Percentiles rank a stretch among this genome's conserved stretches.
These are phyloP conservation scores for Selaginella tamariscina DNA, from an alignment of 75 land plant species.

Conservation along the genomic window DNA sequence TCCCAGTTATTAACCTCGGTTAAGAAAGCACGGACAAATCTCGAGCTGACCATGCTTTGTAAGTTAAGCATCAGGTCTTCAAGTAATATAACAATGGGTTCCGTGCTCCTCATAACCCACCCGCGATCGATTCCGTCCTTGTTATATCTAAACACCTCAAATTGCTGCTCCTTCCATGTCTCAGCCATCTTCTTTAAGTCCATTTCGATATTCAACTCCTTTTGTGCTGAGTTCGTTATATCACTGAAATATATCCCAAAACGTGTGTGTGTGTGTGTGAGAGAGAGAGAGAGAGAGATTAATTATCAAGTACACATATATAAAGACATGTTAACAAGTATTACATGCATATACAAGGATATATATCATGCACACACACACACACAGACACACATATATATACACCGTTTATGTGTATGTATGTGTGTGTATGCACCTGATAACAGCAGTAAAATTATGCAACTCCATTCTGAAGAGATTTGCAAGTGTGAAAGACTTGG, in stretches of 20 bases:
- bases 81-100: conserved; percentile 17
- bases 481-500: conserved; percentile 27
- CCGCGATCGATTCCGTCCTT: conserved; percentile 31
- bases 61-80: conserved; percentile 28
- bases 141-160: conserved; percentile 20
- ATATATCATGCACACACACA: too few species aligned
- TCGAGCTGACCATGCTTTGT: conserved; percentile 30
- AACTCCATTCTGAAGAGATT: conserved; percentile 29
- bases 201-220: conserved; percentile 29
- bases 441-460: conserved; percentile 24
- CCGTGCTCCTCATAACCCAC: conserved; percentile 20
- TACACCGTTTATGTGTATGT: too few species aligned
- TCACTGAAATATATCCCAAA: conserved; percentile 19
- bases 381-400: too few species aligned
- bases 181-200: conserved; percentile 28
- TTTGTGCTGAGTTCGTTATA: conserved; percentile 26
- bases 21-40: conserved; percentile 26
- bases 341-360: too few species aligned
- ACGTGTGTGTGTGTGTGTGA: too few species aligned
- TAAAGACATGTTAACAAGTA: too few species aligned
- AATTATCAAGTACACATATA: too few species aligned
- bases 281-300: too few species aligned
- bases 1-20: conserved; percentile 28
- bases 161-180: conserved; percentile 26
- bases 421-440: too few species aligned